phyloP scores from a whole-genome alignment of 805 yeast species.

The Cyberlindnera misumaiensis region DNA sequence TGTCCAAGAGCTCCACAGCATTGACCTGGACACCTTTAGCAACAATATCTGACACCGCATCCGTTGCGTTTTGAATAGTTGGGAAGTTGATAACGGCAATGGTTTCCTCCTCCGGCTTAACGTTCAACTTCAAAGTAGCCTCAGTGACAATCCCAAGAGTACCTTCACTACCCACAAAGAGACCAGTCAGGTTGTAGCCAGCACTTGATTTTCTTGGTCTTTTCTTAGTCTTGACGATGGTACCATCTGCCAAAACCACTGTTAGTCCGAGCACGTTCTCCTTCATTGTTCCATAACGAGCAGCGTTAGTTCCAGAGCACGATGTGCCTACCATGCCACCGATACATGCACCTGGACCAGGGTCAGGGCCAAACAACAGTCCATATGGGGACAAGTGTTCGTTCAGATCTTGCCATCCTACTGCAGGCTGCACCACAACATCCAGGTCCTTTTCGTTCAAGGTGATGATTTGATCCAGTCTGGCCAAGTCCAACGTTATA shows the following conservation, averaged over 20 bases:
- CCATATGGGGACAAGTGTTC: conserved; percentile 42
- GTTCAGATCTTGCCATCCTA: conserved; percentile 70
- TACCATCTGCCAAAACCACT: conserved; percentile 76
- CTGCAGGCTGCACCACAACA: conserved; percentile 69
- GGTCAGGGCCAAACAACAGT: conserved; percentile 67
- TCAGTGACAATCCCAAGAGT: conserved; percentile 76
- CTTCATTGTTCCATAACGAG: conserved; percentile 73
- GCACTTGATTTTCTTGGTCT: conserved; percentile 76
- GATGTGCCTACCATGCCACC: conserved; percentile 76
- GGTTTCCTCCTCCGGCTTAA: conserved; percentile 55
- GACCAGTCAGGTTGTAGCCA: conserved; percentile 71
- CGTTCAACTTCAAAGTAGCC: conserved; percentile 64
- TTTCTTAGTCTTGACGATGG: conserved; percentile 63
- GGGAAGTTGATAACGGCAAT: conserved; percentile 69
- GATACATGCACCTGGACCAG: conserved; percentile 75
- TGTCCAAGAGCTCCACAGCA: conserved; percentile 72
- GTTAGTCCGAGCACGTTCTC: conserved; percentile 64
- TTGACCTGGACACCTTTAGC: conserved; percentile 59
- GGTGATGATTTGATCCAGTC: conserved; percentile 50
- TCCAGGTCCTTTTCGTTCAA: conserved; percentile 63
- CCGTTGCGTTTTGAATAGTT: conserved; percentile 61
- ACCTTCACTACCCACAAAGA: conserved; percentile 74
- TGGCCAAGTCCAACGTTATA: conserved; percentile 55
- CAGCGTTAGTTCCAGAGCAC: conserved; percentile 78
- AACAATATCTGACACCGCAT: conserved; percentile 56